Evolutionary conservation across 2,329 filamentous ascomycete genomes (phyloP).

Genomic region (Aspergillus sp.): DNA sequence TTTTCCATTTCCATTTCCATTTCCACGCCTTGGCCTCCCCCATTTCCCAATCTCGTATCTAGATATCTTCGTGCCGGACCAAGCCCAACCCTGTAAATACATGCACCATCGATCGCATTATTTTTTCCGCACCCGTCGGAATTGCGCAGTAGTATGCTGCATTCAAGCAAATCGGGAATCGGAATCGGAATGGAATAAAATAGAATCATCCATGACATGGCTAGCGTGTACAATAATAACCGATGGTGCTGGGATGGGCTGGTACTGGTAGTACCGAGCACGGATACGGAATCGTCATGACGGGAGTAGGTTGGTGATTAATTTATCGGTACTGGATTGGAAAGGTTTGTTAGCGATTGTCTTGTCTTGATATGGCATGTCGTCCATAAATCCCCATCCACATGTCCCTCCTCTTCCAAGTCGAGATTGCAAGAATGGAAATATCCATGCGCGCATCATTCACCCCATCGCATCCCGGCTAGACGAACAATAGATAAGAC

Average conservation of each 20-base stretch:
- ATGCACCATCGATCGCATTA: background rate
- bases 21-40: background rate
- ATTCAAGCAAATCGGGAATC: background rate
- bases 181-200: constrained; percentile 26
- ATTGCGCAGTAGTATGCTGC: background rate
- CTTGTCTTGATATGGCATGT: background rate
- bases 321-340: constrained; percentile 36
- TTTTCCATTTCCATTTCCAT: background rate
- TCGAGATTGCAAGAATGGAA: too few species aligned
- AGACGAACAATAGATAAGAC: too few species aligned
- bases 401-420: background rate
- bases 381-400: background rate
- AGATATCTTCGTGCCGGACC: background rate
- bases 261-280: constrained; percentile 15
- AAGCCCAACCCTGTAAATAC: background rate
- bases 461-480: too few species aligned
- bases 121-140: constrained; percentile 28
- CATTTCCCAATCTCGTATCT: background rate
- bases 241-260: background rate
- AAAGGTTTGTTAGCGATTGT: constrained; percentile 16
- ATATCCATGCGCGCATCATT: too few species aligned
- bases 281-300: constrained; percentile 32
- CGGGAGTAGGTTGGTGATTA: constrained; percentile 29
- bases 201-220: background rate
- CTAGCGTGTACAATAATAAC: background rate